Conservation (phyloP, 768 basidiomycete species). For the Strobilomyces dryophilus region DNA sequence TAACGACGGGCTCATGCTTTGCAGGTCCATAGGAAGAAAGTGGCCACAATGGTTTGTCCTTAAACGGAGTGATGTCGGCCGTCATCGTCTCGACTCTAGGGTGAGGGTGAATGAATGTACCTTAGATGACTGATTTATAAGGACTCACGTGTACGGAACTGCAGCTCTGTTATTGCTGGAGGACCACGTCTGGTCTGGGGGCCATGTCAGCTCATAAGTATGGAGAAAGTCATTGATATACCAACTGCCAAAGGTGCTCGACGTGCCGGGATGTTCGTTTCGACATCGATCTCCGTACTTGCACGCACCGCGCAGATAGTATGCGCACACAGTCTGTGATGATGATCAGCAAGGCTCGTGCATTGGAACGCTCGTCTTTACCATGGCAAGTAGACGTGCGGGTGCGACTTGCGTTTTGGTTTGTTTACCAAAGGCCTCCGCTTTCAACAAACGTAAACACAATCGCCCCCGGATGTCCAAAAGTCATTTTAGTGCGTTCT, state of each 20-base stretch:
- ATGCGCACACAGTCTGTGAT: constrained; percentile 54
- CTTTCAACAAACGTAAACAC: constrained; percentile 16
- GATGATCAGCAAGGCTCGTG: not conserved
- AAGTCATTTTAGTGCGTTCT: no score
- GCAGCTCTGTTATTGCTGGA: constrained; percentile 26
- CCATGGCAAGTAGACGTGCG: constrained; percentile 12
- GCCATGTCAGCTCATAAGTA: constrained; percentile 9
- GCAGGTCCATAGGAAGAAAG: constrained; percentile 74
- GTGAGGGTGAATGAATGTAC: not conserved
- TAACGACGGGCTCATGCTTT: constrained; percentile 65
- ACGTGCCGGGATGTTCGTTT: constrained; percentile 55
- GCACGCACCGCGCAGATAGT: constrained; percentile 60
- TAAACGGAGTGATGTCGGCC: constrained; percentile 54
- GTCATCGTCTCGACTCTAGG: constrained; percentile 56
- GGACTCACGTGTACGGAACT: constrained; percentile 39
- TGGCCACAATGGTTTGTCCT: constrained; percentile 76
- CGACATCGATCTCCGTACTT: constrained; percentile 62
- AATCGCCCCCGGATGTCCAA: no score
- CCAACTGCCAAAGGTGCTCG: constrained; percentile 49
- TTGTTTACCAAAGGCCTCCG: constrained; percentile 11
- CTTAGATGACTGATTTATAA: not conserved
- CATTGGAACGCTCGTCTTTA: not conserved
- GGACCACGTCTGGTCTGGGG: constrained; percentile 40
- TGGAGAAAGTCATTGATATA: constrained; percentile 17
- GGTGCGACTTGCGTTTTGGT: not conserved